These are phyloP conservation scores for Rhizophagus clarus DNA, from an alignment of 192 early-diverging fungal genomes.

Conservation along the genomic window DNA sequence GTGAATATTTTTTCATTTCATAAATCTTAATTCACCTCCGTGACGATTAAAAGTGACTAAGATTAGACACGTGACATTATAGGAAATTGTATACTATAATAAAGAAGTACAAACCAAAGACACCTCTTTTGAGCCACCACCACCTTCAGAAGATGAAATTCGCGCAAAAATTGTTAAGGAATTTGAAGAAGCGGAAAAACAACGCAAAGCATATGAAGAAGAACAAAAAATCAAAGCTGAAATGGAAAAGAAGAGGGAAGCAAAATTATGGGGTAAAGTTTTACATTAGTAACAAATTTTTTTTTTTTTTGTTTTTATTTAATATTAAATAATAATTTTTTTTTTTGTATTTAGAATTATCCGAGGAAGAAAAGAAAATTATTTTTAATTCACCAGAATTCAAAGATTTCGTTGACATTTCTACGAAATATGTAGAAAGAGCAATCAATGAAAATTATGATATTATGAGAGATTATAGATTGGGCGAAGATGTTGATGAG, in stretches of 20 bases:
- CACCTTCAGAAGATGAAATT: slow-evolving; percentile 56
- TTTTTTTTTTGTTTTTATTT: background rate
- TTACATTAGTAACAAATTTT: background rate
- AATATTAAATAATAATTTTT: slow-evolving; percentile 20
- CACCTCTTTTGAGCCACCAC: slow-evolving; percentile 52
- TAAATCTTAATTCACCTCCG: background rate
- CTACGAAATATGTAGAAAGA: slow-evolving; percentile 87
- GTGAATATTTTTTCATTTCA: slow-evolving; percentile 39
- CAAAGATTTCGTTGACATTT: slow-evolving; percentile 81
- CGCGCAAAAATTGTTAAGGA: slow-evolving; percentile 66
- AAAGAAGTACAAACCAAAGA: slow-evolving; percentile 85
- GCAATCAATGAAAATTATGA: slow-evolving; percentile 90
- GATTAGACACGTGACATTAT: background rate
- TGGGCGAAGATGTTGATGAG: slow-evolving; percentile 55
- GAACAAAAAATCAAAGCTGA: slow-evolving; percentile 38
- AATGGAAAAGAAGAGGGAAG: slow-evolving; percentile 36
- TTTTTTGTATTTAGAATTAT: slow-evolving; percentile 62
- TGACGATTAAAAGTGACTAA: background rate
- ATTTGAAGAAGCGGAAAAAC: slow-evolving; percentile 55
- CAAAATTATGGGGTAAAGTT: slow-evolving; percentile 46
- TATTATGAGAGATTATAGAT: slow-evolving; percentile 91
- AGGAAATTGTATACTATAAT: slow-evolving; percentile 87
- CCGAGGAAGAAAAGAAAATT: slow-evolving; percentile 78
- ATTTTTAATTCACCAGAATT: slow-evolving; percentile 80
- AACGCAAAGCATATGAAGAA: slow-evolving; percentile 53